Conservation (phyloP, 2,329 filamentous ascomycete species). For the Fusarium sp. region DNA sequence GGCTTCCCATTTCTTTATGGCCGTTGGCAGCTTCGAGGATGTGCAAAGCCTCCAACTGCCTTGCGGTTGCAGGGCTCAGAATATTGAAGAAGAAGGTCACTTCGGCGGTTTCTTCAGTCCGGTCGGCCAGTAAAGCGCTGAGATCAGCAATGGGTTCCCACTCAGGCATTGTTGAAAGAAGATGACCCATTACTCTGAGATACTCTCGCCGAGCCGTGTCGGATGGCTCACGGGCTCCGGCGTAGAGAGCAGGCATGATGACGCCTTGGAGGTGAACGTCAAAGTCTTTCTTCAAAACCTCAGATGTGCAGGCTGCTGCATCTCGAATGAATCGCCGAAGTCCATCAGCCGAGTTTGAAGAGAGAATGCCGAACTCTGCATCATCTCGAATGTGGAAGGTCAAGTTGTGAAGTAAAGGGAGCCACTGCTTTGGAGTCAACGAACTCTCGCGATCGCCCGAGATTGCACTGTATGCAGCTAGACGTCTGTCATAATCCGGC, state of each 20-base stretch:
- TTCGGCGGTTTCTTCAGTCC: slow-evolving; percentile 70
- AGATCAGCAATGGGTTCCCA: slow-evolving; percentile 81
- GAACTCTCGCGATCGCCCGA: slow-evolving; percentile 67
- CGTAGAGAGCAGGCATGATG: slow-evolving; percentile 78
- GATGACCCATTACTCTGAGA: slow-evolving; percentile 78
- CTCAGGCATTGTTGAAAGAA: slow-evolving; percentile 74
- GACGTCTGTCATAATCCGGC: slow-evolving; percentile 84
- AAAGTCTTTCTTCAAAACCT: slow-evolving; percentile 56
- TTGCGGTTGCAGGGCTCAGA: slow-evolving; percentile 86
- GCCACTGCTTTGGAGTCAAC: slow-evolving; percentile 80
- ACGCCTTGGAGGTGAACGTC: slow-evolving; percentile 68
- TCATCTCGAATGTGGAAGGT: slow-evolving; percentile 86
- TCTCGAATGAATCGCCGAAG: slow-evolving; percentile 81
- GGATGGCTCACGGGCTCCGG: slow-evolving; percentile 78
- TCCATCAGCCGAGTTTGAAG: slow-evolving; percentile 80
- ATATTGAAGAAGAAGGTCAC: slow-evolving; percentile 91
- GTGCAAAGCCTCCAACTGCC: slow-evolving; percentile 83
- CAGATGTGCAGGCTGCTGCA: slow-evolving; percentile 54
- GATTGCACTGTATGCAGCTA: slow-evolving; percentile 78
- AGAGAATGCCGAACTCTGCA: slow-evolving; percentile 86
- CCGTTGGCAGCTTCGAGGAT: slow-evolving; percentile 75
- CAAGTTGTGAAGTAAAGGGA: slow-evolving; percentile 87
- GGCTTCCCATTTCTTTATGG: slow-evolving; percentile 71
- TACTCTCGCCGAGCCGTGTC: slow-evolving; percentile 88
- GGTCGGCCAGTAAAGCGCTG: slow-evolving; percentile 67